Evolutionary conservation across 768 basidiomycete species (phyloP).

Genomic region (Leccinum fibrillosum): DNA sequence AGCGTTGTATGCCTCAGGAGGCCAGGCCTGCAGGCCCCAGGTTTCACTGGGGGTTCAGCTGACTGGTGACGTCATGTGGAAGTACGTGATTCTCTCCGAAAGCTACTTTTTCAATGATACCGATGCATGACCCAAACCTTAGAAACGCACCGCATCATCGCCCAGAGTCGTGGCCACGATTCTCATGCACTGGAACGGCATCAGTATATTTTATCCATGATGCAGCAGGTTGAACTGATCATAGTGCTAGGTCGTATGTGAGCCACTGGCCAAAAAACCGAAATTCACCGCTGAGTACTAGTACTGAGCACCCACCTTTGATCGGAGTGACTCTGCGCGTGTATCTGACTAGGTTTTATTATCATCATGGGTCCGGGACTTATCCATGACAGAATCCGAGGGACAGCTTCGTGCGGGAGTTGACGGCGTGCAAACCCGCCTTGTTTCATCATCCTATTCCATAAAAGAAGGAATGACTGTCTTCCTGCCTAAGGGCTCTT

Average conservation of each 20-base stretch:
- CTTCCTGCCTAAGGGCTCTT: background rate
- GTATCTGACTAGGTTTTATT: background rate
- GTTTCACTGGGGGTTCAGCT: background rate
- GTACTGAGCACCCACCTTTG: background rate
- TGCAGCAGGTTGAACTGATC: background rate
- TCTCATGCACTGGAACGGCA: background rate
- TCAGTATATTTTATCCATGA: background rate
- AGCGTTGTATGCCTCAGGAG: conserved; percentile 41
- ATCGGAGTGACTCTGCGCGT: background rate
- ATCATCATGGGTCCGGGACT: too few relatives aligned
- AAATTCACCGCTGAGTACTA: background rate
- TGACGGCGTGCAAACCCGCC: too few relatives aligned
- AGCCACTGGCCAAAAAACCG: background rate
- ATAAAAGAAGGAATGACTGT: too few relatives aligned
- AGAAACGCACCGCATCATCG: background rate
- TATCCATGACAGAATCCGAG: conserved; percentile 3
- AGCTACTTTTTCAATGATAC: background rate
- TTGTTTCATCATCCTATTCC: too few relatives aligned
- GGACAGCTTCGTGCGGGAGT: background rate
- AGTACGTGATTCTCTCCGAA: conserved; percentile 1
- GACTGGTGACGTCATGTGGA: background rate
- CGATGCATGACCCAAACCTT: background rate
- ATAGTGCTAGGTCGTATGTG: background rate
- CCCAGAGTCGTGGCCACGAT: too few relatives aligned
- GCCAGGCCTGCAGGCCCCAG: too few relatives aligned